These are phyloP conservation scores for Podospora bellae-mahoneyi DNA, from an alignment of 495 filamentous ascomycete species.

Conservation along the genomic window DNA sequence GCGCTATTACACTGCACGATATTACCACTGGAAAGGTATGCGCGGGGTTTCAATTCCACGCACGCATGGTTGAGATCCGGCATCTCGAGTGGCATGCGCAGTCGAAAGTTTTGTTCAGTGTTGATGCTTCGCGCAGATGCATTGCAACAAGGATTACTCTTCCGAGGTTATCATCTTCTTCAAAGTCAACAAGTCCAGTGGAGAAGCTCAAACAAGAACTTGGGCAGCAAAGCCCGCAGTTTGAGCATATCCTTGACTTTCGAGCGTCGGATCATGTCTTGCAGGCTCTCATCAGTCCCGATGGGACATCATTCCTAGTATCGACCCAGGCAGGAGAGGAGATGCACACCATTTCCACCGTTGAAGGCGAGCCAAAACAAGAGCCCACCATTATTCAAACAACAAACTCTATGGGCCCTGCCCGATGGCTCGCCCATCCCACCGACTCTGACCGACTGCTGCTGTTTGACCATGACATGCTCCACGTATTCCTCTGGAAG, in stretches of 20 bases:
- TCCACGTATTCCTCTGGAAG: constrained; percentile 21
- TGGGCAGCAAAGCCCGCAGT: constrained; percentile 8
- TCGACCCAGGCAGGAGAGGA: constrained; percentile 16
- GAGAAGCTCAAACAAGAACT: constrained; percentile 16
- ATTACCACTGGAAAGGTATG: constrained; percentile 14
- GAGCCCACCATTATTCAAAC: background rate
- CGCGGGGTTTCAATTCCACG: constrained; percentile 19
- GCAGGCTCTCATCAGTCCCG: constrained; percentile 17
- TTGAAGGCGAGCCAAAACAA: background rate
- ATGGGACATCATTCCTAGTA: constrained; percentile 15
- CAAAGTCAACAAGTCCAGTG: background rate
- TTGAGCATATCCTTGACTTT: constrained; percentile 18
- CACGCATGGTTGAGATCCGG: constrained; percentile 19
- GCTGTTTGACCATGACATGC: constrained; percentile 8
- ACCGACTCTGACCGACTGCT: constrained; percentile 13
- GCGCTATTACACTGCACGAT: constrained; percentile 25
- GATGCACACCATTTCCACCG: background rate
- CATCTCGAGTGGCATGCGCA: constrained; percentile 27
- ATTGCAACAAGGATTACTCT: constrained; percentile 18
- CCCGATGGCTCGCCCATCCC: constrained; percentile 20
- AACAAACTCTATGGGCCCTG: background rate
- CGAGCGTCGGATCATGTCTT: constrained; percentile 19
- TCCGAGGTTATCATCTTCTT: constrained; percentile 1
- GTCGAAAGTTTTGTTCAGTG: constrained; percentile 23
- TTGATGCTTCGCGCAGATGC: constrained; percentile 23